phyloP scores from a whole-genome alignment of 768 basidiomycete genomes.

The Russula griseocarnosa region DNA sequence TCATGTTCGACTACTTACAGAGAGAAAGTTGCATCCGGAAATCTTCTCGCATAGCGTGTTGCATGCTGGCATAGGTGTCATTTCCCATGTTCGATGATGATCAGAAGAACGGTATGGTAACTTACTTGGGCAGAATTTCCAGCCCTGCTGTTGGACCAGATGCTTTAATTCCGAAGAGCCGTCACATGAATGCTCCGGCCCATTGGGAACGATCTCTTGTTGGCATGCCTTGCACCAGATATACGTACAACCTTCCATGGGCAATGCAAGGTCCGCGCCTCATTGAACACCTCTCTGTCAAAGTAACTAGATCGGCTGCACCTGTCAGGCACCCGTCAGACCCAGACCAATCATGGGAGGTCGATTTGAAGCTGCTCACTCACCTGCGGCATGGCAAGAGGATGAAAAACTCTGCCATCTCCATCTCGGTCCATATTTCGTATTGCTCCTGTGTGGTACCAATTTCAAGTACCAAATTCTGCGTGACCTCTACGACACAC shows the following conservation, averaged over 20 bases:
- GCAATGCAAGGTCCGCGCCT: slow-evolving; percentile 30
- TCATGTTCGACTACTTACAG: slow-evolving; percentile 37
- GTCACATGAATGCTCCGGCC: slow-evolving; percentile 34
- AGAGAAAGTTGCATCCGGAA: slow-evolving; percentile 57
- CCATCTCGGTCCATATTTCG: slow-evolving; percentile 44
- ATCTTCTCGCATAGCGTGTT: slow-evolving; percentile 49
- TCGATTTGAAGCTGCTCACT: slow-evolving; percentile 13
- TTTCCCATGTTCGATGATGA: neutral
- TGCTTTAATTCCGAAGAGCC: slow-evolving; percentile 34
- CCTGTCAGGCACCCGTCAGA: slow-evolving; percentile 16
- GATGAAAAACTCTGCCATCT: slow-evolving; percentile 44
- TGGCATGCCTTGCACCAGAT: slow-evolving; percentile 37
- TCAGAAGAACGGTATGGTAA: neutral
- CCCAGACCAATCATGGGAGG: neutral
- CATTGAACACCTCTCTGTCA: slow-evolving; percentile 32
- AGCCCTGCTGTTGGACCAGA: slow-evolving; percentile 34
- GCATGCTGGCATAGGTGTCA: slow-evolving; percentile 37
- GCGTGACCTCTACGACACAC: slow-evolving; percentile 9
- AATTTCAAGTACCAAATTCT: slow-evolving; percentile 40
- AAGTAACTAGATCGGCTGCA: slow-evolving; percentile 29
- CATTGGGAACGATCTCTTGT: slow-evolving; percentile 29
- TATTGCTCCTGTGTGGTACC: slow-evolving; percentile 44
- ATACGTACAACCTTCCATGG: slow-evolving; percentile 31
- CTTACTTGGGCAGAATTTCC: slow-evolving; percentile 37
- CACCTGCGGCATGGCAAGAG: slow-evolving; percentile 51